Percentiles rank a stretch among this genome's conserved stretches.
These are phyloP conservation scores for Tephrocybe sp. DNA, from an alignment of 768 basidiomycete species.

Conservation along the genomic window DNA sequence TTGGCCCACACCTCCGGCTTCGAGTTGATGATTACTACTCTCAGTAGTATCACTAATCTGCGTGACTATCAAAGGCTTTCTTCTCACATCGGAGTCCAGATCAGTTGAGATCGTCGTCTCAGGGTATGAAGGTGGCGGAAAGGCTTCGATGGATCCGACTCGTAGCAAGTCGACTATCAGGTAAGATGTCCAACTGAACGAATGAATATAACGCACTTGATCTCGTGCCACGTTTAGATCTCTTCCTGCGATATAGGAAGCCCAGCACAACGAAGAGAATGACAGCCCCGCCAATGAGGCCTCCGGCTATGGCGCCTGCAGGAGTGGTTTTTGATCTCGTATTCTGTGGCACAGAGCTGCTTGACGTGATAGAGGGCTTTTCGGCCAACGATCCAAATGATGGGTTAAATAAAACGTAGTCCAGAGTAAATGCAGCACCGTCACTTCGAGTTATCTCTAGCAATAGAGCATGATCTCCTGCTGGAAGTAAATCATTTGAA, in stretches of 20 bases:
- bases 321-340: neutral
- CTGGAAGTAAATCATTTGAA: neutral
- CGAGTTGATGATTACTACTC: no score
- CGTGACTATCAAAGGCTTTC: neutral
- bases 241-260: neutral
- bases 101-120: neutral
- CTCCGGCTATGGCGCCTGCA: neutral
- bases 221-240: neutral
- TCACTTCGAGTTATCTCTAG: neutral
- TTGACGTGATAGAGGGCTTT: neutral
- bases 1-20: no score
- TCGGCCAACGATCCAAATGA: neutral
- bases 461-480: neutral
- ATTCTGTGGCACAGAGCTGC: neutral
- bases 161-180: no score
- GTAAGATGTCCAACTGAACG: no score
- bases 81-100: neutral
- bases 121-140: neutral
- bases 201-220: neutral
- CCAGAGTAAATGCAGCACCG: neutral
- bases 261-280: neutral
- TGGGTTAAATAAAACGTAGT: neutral
- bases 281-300: neutral
- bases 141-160: neutral
- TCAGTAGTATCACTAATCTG: no score